These are phyloP conservation scores for Blastocystis sp. DNA, from an alignment of 352 stramenopile species.

Conservation along the genomic window DNA sequence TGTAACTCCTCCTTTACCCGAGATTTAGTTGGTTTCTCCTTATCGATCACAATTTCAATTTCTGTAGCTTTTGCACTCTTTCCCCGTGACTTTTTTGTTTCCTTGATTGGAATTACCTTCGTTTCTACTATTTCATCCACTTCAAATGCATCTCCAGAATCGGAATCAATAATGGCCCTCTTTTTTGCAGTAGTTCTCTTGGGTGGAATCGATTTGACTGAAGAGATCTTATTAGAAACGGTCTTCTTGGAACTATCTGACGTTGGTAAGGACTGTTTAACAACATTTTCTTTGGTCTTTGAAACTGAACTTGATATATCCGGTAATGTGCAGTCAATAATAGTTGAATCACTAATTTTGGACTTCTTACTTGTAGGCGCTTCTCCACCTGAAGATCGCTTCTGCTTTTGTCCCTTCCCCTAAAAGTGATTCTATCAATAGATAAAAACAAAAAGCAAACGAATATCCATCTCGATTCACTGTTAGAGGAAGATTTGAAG, in stretches of 20 bases:
- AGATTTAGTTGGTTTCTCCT: background rate
- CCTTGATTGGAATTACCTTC: background rate
- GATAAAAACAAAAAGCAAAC: slow-evolving; percentile 4
- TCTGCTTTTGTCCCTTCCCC: slow-evolving; percentile 18
- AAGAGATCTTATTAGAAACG: too few species aligned
- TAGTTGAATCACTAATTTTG: background rate
- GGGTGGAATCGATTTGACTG: too few species aligned
- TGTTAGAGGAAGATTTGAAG: background rate
- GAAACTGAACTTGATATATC: background rate
- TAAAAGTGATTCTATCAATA: background rate
- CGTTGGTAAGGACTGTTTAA: background rate
- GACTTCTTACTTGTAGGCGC: background rate
- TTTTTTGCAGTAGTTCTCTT: background rate
- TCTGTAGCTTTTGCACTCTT: background rate
- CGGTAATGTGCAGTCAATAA: background rate
- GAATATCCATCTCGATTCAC: slow-evolving; percentile 22
- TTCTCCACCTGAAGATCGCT: background rate
- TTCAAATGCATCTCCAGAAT: background rate
- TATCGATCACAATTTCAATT: slow-evolving; percentile 8
- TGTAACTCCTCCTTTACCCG: background rate
- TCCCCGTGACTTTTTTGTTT: background rate
- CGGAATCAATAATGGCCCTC: background rate
- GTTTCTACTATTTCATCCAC: background rate
- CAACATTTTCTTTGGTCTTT: background rate
- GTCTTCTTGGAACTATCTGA: too few species aligned